These are phyloP conservation scores for Metschnikowia cerradonensis DNA, from an alignment of 805 yeast species.

Conservation along the genomic window DNA sequence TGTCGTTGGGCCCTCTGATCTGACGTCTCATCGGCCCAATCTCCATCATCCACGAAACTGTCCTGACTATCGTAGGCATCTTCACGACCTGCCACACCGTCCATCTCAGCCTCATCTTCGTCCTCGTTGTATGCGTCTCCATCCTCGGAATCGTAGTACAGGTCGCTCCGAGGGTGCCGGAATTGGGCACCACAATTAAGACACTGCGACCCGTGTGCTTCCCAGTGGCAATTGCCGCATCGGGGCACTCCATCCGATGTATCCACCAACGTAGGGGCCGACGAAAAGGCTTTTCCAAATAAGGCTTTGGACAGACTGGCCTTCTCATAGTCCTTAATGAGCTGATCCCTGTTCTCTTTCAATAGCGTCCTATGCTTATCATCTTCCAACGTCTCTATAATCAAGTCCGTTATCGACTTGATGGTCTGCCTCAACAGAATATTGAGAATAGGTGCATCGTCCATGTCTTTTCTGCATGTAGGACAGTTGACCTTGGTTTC, in stretches of 20 bases:
- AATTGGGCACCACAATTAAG: constrained; percentile 63
- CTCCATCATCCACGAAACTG: constrained; percentile 18
- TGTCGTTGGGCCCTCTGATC: too few relatives aligned
- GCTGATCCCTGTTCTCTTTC: constrained; percentile 23
- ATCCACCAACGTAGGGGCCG: constrained; percentile 53
- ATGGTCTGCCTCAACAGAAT: constrained; percentile 47
- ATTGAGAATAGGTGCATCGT: constrained; percentile 50
- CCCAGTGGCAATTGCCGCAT: constrained; percentile 79
- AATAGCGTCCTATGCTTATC: constrained; percentile 22
- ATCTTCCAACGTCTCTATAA: constrained; percentile 30
- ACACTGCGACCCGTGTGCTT: constrained; percentile 63
- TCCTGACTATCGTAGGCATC: constrained; percentile 18
- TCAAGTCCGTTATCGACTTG: constrained; percentile 32
- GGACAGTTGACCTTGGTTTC: constrained; percentile 60
- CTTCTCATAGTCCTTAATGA: constrained; percentile 31
- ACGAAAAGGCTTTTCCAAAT: constrained; percentile 49
- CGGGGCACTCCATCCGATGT: constrained; percentile 68
- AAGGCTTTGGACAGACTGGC: constrained; percentile 37
- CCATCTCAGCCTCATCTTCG: constrained; percentile 23
- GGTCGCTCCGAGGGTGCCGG: constrained; percentile 29
- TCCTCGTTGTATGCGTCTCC: constrained; percentile 36
- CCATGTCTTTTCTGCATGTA: constrained; percentile 52
- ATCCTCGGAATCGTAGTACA: constrained; percentile 34
- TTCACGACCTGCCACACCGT: constrained; percentile 12
- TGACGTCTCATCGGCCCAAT: not conserved